A percentile compares a stretch with the other conserved stretches of the same genome.
phyloP scores from a whole-genome alignment of 257 asterid genomes.

The Solanum appendiculatum region DNA sequence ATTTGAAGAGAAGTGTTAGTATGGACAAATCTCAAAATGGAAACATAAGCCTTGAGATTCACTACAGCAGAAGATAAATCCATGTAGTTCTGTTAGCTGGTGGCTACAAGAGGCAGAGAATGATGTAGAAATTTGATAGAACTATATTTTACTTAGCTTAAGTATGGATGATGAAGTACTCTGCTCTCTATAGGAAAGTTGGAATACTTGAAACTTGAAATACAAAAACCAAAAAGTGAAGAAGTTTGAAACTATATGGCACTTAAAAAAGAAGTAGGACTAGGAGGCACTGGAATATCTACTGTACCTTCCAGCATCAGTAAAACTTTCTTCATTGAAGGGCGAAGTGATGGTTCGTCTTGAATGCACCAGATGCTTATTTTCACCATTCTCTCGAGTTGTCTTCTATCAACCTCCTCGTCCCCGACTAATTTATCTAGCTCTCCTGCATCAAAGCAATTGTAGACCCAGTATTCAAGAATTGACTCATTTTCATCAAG shows the following conservation, averaged over 20 bases:
- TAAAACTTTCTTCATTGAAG: constrained; percentile 49
- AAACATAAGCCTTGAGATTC: not conserved
- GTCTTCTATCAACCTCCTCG: constrained; percentile 18
- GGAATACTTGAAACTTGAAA: not conserved
- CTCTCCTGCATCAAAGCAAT: constrained; percentile 14
- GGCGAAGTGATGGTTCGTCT: constrained; percentile 37
- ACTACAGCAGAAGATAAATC: not conserved
- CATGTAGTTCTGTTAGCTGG: not conserved
- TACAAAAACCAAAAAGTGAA: not conserved
- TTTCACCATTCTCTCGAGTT: constrained; percentile 31
- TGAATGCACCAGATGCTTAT: constrained; percentile 56
- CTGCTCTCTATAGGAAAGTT: not conserved
- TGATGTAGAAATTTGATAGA: not conserved
- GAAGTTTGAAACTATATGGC: not conserved
- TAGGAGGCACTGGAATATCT: constrained; percentile 44
- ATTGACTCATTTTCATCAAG: constrained; percentile 24
- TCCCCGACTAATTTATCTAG: constrained; percentile 9
- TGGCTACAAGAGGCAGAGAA: not conserved
- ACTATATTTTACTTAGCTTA: too few species aligned
- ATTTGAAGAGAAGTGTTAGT: not conserved
- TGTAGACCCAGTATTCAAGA: constrained; percentile 40
- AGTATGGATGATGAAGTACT: not conserved
- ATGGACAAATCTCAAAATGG: too few species aligned
- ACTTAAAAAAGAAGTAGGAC: constrained; percentile 34
- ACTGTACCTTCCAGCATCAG: constrained; percentile 57